Percentiles rank a stretch among this genome's conserved stretches.
phyloP scores from a whole-genome alignment of 2,329 filamentous ascomycete genomes.

The Venturia oleaginea region DNA sequence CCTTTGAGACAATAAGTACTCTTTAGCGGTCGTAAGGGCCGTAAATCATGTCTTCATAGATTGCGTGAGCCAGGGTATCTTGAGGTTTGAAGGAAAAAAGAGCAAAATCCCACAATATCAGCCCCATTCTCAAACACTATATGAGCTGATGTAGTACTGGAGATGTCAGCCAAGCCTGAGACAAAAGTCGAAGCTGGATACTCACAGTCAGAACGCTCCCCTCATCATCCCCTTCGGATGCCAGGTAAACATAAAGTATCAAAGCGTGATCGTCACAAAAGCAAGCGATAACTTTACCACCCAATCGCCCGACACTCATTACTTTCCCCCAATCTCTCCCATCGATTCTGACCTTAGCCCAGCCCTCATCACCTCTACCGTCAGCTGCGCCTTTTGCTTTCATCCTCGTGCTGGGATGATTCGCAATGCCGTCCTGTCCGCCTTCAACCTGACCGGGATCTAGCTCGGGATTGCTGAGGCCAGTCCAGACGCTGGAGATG shows the following conservation, averaged over 20 bases:
- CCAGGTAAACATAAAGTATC: slow-evolving; percentile 74
- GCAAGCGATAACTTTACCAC: slow-evolving; percentile 79
- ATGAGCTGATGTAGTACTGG: slow-evolving; percentile 52
- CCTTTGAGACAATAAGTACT: background rate
- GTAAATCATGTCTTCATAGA: background rate
- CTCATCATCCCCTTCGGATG: slow-evolving; percentile 57
- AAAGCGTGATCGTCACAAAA: slow-evolving; percentile 73
- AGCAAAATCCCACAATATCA: background rate
- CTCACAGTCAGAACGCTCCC: slow-evolving; percentile 67
- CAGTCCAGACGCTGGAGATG: slow-evolving; percentile 78
- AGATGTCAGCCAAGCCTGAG: background rate
- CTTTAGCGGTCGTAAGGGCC: background rate
- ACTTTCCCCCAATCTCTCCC: slow-evolving; percentile 91
- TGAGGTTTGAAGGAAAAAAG: background rate
- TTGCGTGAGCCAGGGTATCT: background rate
- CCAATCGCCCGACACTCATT: slow-evolving; percentile 82
- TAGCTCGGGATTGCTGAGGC: slow-evolving; percentile 76
- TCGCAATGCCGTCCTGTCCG: slow-evolving; percentile 56
- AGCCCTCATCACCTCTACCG: slow-evolving; percentile 66
- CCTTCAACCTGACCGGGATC: slow-evolving; percentile 65
- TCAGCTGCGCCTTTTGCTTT: slow-evolving; percentile 46
- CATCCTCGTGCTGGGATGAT: slow-evolving; percentile 76
- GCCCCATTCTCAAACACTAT: slow-evolving; percentile 31
- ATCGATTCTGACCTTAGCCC: slow-evolving; percentile 85
- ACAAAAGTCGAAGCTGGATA: background rate